Evolutionary conservation across 73 alveolate genomes (phyloP), one percentile per base, ranked within the genome.

Genomic region (Paramecium tetraurelia): DNA sequence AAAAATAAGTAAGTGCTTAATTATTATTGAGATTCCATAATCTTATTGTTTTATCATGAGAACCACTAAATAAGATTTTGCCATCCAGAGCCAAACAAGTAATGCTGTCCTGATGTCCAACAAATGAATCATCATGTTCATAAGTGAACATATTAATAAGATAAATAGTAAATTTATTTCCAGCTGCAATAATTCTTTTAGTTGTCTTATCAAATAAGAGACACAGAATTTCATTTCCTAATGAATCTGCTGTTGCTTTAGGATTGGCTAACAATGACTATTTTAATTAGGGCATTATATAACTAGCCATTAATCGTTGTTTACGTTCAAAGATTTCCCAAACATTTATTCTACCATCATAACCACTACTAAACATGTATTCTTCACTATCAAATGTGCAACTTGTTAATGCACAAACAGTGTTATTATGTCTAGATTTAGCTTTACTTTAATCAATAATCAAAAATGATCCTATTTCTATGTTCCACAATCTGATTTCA

Each of bases 251-350:
- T 1, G 10, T 40, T 29, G 86, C 4, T 63, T 70, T 85, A 11
- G 89, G 89, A 41, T 89, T 63, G 7, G 75, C 94, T 71, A 46
- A 16, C 7, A 89, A 40, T 20, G 94, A 89, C 16, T 89, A 71
- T 68, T 89, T 93, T 14, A 96, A 75, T 58, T 93, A 93, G 21
- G 99, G 99, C 92, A 93, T 94, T 29, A 96, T 95, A 10, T 96
- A 89, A 44, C 94, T 59, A 22, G 92, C 94, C 89, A 68, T 89
- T 31, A 77, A 76, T 58, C 96, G 53, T 40, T 95, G 84, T 57
- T 92, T 95, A 93, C 94, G 95, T 88, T 96, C 98, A 22, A 97
- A 95, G n/a, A 97, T 96, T 89, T 97, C 98, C 98, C 99, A 97
- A 9, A 95, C 94, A 16, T 96, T 95, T 7, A 97, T 93, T 46